Conservation (phyloP, 805 yeast species). For the Metschnikowia henanensis region DNA sequence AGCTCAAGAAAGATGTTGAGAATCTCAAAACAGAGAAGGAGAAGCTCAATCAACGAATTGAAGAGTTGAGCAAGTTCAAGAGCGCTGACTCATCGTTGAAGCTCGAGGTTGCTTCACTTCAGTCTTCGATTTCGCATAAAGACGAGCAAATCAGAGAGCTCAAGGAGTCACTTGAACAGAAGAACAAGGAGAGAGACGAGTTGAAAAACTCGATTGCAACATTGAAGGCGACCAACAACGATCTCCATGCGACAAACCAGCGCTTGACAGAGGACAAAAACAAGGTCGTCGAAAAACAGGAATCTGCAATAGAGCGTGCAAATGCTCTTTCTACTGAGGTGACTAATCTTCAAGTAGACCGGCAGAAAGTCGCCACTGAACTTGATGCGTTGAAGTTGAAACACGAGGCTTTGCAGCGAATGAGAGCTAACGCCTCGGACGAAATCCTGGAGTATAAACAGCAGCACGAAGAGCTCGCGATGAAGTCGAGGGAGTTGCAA, state of each 20-base stretch:
- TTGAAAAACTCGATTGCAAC: conserved; percentile 39
- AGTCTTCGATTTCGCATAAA: conserved; percentile 45
- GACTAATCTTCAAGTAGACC: conserved; percentile 43
- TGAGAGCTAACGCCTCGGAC: conserved; percentile 35
- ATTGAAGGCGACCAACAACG: conserved; percentile 42
- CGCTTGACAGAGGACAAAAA: conserved; percentile 38
- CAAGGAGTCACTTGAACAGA: conserved; percentile 30
- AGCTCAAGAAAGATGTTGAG: conserved; percentile 24
- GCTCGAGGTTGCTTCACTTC: conserved; percentile 48
- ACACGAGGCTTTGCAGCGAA: conserved; percentile 32
- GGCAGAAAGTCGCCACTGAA: conserved; percentile 39
- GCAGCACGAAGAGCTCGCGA: conserved; percentile 69
- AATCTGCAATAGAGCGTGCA: conserved; percentile 31
- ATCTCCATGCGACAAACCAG: conserved; percentile 36
- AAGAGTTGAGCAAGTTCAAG: conserved; percentile 30
- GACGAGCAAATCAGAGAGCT: conserved; percentile 41
- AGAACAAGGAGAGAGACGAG: conserved; percentile 38
- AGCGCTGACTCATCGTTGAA: conserved; percentile 46
- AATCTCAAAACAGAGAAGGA: conserved; percentile 31
- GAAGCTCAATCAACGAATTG: conserved; percentile 33
- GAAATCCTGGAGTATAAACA: conserved; percentile 50
- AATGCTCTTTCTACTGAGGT: conserved; percentile 35
- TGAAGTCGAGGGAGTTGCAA: conserved; percentile 66
- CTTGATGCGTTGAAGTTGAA: conserved; percentile 41
- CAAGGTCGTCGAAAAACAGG: conserved; percentile 43